Conservation (phyloP, 1,139 yeast species). For the Kodamaea plutei region DNA sequence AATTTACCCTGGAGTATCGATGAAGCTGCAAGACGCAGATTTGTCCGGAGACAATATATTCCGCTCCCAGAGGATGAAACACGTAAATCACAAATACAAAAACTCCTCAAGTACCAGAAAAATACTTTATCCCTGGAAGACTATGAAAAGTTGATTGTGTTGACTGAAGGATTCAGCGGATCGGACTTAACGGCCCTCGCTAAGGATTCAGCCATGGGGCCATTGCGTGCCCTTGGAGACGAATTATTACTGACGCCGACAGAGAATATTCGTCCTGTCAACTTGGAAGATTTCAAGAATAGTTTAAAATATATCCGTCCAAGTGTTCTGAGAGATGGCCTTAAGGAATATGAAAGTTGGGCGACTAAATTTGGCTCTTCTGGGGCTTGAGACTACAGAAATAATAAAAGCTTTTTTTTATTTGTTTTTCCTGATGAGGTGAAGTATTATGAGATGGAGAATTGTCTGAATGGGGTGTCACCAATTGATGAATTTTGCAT, state of each 20-base stretch:
- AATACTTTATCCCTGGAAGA: conserved; percentile 67
- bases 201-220: conserved; percentile 98
- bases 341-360: conserved; percentile 81
- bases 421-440: neutral
- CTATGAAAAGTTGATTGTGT: conserved; percentile 51
- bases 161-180: conserved; percentile 85
- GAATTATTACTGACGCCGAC: conserved; percentile 79
- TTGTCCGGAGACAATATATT: conserved; percentile 88
- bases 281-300: conserved; percentile 66
- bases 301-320: conserved; percentile 86
- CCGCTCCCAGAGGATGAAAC: conserved; percentile 92
- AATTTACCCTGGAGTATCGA: conserved; percentile 97
- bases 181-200: conserved; percentile 94
- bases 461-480: conserved; percentile 1
- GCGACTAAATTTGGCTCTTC: conserved; percentile 86
- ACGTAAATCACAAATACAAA: conserved; percentile 64
- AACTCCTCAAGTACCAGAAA: conserved; percentile 70
- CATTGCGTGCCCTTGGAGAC: conserved; percentile 86
- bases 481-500: too few species aligned
- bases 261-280: conserved; percentile 79
- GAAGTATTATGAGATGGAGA: neutral
- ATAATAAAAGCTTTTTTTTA: too few species aligned
- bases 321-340: conserved; percentile 83
- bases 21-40: conserved; percentile 95
- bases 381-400: too few species aligned